Percentiles rank a stretch among this genome's conserved stretches.
phyloP scores from a whole-genome alignment of 2,329 filamentous ascomycete genomes.

The Cladophialophora bantiana region DNA sequence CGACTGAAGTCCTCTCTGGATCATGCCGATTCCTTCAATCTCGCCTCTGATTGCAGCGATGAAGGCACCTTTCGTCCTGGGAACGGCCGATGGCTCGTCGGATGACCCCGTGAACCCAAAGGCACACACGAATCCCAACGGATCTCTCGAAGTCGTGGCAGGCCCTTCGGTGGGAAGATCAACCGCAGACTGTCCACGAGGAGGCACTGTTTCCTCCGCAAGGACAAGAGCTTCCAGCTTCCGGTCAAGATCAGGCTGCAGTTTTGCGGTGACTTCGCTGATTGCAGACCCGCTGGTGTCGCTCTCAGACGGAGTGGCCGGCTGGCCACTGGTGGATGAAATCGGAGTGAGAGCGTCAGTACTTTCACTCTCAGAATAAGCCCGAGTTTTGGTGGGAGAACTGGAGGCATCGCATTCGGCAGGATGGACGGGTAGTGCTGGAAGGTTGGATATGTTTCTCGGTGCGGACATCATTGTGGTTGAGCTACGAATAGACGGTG shows the following conservation, averaged over 20 bases:
- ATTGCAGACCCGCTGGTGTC: not conserved
- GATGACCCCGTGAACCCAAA: constrained; percentile 28
- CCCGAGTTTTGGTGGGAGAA: not conserved
- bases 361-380: not conserved
- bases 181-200: not conserved
- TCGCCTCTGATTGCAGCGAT: constrained; percentile 23
- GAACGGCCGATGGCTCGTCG: constrained; percentile 20
- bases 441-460: no score
- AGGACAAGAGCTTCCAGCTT: constrained; percentile 22
- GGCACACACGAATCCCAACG: constrained; percentile 30
- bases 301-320: not conserved
- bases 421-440: not conserved
- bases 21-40: constrained; percentile 19
- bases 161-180: not conserved
- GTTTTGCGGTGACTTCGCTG: constrained; percentile 10
- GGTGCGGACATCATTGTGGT: not conserved
- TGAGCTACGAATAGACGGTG: not conserved
- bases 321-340: not conserved
- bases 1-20: constrained; percentile 25
- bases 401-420: not conserved
- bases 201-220: constrained; percentile 12
- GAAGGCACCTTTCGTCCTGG: constrained; percentile 23
- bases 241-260: constrained; percentile 19
- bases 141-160: constrained; percentile 6
- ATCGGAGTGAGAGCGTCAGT: not conserved